Base-by-base conservation (phyloP, 495 filamentous ascomycete species). In the Penicillium macrosclerotiorum region DNA sequence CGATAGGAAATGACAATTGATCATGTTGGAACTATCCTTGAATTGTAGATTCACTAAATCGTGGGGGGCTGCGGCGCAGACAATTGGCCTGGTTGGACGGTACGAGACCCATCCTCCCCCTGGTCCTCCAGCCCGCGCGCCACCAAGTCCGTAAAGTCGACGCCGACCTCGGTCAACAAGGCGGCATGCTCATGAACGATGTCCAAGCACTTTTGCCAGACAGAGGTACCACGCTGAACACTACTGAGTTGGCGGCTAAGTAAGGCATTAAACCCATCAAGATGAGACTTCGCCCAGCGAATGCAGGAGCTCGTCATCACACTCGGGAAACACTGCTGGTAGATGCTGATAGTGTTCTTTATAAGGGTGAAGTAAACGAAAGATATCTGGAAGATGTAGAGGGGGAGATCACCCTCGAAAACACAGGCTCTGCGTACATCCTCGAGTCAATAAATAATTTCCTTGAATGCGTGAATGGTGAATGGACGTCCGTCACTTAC, bases 311-410 rank as follows among this genome's bases (percentile, higher is more conserved):
- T 93, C 73, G 88, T 90, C 77, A 93, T 86, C 16, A 81, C 68
- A 16, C 85, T 75, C 3, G 91, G 86, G 62, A 97, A 99, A 60
- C 90, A 95, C 49, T 81, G 76, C 60, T 95, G 88, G 61, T 91
- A 96, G 55, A 87, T 88, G 58, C 75, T 79, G 49, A 95, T 82
- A 5, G 92, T 96, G 63, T 96, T 95, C 41, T 83, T 82, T 63
- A 96, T 94, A 51, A 96, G 79, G 20, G 83, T 87, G 73, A 99
- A 99, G 65, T 95, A 95, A 39, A 96, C 90, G 50, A 86, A 95
- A 3, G 93, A 92, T n/a, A 99, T 78, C 62, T 95, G 86, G 71
- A 86, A 95, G 57, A 97, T 90, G 67, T 99, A 96, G 7, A 88
- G 78, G 12, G 84, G 86, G 5, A 97, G 80, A 55, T 95, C 84